Evolutionary conservation across 2,329 filamentous ascomycete genomes (phyloP).

Genomic region (Aspergillus pseudonomiae): DNA sequence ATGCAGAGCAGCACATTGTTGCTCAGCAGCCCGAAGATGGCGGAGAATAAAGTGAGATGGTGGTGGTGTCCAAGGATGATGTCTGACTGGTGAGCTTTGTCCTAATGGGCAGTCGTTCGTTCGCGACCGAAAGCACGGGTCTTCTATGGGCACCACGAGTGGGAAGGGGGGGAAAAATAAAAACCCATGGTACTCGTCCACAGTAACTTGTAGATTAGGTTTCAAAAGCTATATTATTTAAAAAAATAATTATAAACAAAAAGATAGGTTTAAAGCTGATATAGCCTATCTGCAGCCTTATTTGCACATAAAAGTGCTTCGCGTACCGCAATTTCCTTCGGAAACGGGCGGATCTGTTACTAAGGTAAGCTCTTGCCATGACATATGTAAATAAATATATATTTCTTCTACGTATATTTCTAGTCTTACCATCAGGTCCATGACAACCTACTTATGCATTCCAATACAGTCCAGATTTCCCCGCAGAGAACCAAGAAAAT

Average conservation of each 20-base stretch:
- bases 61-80: constrained; percentile 8
- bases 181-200: not conserved
- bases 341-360: not conserved
- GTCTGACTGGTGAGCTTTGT: constrained; percentile 7
- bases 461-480: not conserved
- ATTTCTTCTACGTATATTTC: not conserved
- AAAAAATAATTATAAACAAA: not conserved
- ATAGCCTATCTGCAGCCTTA: not conserved
- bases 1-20: constrained; percentile 25
- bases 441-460: not conserved
- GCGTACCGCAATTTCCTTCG: not conserved
- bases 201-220: not conserved
- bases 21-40: constrained; percentile 17
- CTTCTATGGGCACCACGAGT: constrained; percentile 1
- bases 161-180: not conserved
- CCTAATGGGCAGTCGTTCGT: constrained; percentile 11
- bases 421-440: not conserved
- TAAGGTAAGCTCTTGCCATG: not conserved
- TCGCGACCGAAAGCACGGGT: constrained; percentile 7
- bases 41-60: constrained; percentile 6
- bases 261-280: not conserved
- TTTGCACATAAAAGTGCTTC: not conserved
- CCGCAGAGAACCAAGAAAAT: not conserved
- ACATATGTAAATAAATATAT: not conserved
- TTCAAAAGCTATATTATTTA: not conserved